A percentile compares a stretch with the other conserved stretches of the same genome.
phyloP scores from a whole-genome alignment of 179 eudicot species.

The Spinacia oleracea region DNA sequence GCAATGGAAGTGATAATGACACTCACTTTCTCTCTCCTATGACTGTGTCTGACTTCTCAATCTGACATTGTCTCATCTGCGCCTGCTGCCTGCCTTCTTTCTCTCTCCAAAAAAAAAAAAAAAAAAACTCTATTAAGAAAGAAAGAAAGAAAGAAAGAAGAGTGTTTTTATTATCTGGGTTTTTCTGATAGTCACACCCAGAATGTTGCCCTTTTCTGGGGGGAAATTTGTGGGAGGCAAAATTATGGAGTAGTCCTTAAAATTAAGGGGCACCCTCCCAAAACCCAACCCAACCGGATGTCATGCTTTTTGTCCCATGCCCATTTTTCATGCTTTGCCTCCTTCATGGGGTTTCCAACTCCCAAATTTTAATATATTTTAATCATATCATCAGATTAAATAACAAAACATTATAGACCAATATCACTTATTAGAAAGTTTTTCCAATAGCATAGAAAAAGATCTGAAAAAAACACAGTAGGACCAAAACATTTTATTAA shows the following conservation, averaged over 20 bases:
- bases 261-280: neutral
- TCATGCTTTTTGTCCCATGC: constrained; percentile 42
- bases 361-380: neutral
- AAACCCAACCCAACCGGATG: constrained; percentile 17
- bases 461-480: neutral
- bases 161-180: constrained; percentile 2
- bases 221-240: constrained; percentile 36
- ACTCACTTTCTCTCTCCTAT: neutral
- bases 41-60: constrained; percentile 11
- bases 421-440: neutral
- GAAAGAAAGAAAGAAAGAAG: constrained; percentile 8
- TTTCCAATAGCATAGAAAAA: too few species aligned
- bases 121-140: neutral
- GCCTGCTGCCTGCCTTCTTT: constrained; percentile 19
- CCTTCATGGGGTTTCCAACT: constrained; percentile 26
- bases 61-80: constrained; percentile 38
- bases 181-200: constrained; percentile 18
- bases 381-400: neutral
- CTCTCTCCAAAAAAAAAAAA: neutral
- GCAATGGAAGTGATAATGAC: constrained; percentile 30
- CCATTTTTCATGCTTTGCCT: constrained; percentile 39
- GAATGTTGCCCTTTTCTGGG: constrained; percentile 26
- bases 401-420: neutral
- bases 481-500: neutral
- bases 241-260: constrained; percentile 7